These are phyloP conservation scores for Aspergillus pseudoviridinutans DNA, from an alignment of 2,329 filamentous ascomycete species.

Conservation along the genomic window DNA sequence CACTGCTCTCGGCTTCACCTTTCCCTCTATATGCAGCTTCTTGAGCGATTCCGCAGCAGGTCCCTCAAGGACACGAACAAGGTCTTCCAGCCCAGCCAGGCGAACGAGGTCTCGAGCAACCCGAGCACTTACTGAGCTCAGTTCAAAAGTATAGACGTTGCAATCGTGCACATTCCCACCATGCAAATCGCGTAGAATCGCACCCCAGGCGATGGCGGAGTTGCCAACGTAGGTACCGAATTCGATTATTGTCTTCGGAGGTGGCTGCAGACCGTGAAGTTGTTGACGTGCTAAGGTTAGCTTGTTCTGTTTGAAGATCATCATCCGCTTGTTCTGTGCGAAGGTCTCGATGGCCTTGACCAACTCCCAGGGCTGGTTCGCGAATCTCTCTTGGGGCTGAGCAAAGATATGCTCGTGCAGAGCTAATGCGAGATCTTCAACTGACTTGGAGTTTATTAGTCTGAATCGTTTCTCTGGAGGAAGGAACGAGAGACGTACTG, in stretches of 20 bases:
- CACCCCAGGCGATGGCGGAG: conserved; percentile 32
- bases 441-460: background rate
- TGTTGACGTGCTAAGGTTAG: conserved; percentile 18
- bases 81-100: conserved; percentile 30
- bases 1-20: conserved; percentile 20
- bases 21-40: conserved; percentile 24
- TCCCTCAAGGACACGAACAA: conserved; percentile 34
- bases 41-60: conserved; percentile 26
- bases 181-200: conserved; percentile 23
- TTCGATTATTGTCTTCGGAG: conserved; percentile 33
- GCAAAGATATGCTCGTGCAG: conserved; percentile 19
- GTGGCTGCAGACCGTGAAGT: conserved; percentile 18
- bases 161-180: conserved; percentile 12
- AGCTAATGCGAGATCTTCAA: conserved; percentile 6
- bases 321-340: conserved; percentile 25
- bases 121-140: conserved; percentile 27
- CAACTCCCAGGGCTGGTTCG: conserved; percentile 26
- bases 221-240: conserved; percentile 36
- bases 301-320: conserved; percentile 31
- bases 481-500: background rate
- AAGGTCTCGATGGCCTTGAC: conserved; percentile 31
- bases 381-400: conserved; percentile 11
- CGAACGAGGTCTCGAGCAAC: conserved; percentile 31
- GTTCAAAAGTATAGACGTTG: conserved; percentile 35
- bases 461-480: no score